Base-by-base conservation (phyloP, 139 green algal genomes). In the Closterium sp. region DNA sequence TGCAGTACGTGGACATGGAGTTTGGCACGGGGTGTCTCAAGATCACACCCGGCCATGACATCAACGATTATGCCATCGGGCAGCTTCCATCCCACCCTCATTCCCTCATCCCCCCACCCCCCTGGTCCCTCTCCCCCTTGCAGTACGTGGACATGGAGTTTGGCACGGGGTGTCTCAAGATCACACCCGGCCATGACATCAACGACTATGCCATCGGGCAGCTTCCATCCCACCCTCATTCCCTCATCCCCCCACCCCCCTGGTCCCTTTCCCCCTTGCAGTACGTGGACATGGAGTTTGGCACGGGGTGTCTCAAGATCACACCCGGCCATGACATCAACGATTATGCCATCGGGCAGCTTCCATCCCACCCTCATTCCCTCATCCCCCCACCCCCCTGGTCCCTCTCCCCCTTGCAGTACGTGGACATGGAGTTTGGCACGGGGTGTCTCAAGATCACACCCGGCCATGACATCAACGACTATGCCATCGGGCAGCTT, bases 291-390 rank as follows among this genome's bases (percentile, higher is more conserved):
- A 62, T 62, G 5, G 5, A 62, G 42, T 62, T 62, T 62, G 42
- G 42, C 45, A 98, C 97, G 1, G 97, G 97, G 30, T 97, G 96
- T 2, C 96, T 98, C 22, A 98, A 99, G 95, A 98, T 99, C 95
- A 99, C 98, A 0, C 98, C 98, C 22, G 98, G 97, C 10, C 98
- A 99, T 92, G 98, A 99, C 96, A 97, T 97, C 93, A 99, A 99
- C 95, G 98, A 99, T 92, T 99, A 98, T 91, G 91, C 95, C 31
- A 97, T 97, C 38, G 97, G 97, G 89, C 73, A 19, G 13, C 19
- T 19, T 13, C 70, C 19, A n/a, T 31, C 79, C 22, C 79, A 27
- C 9, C 27, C 79, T 31, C 27, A n/a, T 29, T 4, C 6, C 27
- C 79, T 10, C 79, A 86, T 31, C 79, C 9, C 85, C 30, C 17